These are phyloP conservation scores for Paracorniculantispora psalliotae DNA, from an alignment of 2,329 filamentous ascomycete genomes.

Conservation along the genomic window DNA sequence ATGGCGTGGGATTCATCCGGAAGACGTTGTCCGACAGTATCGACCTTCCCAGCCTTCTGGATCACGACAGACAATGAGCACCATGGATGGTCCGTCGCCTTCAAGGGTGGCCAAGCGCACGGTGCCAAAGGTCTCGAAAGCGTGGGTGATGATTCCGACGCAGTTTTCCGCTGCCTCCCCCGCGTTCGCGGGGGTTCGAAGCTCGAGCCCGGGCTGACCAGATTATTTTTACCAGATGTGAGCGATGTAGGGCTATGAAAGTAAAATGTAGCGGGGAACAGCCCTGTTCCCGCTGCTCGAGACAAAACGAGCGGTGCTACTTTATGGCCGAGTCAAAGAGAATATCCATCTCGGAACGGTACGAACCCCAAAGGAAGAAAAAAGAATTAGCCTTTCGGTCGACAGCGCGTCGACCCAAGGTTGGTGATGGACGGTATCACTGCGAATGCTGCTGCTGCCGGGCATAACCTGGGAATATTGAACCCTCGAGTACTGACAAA, in stretches of 20 bases:
- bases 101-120: conserved; percentile 9
- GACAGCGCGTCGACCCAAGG: too few relatives aligned
- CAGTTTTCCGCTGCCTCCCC: background rate
- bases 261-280: conserved; percentile 21
- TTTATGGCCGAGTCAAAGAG: conserved; percentile 19
- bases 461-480: background rate
- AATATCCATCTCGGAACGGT: conserved; percentile 21
- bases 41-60: conserved; percentile 1
- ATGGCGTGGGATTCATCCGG: conserved; percentile 7
- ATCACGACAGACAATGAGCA: background rate
- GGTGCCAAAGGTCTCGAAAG: conserved; percentile 14
- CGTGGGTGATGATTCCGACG: conserved; percentile 13
- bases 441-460: background rate
- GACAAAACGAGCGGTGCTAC: conserved; percentile 19
- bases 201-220: conserved; percentile 4
- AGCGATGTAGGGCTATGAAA: conserved; percentile 21
- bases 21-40: conserved; percentile 10
- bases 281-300: conserved; percentile 19
- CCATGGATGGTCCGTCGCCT: conserved; percentile 8
- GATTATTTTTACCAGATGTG: conserved; percentile 27
- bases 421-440: background rate
- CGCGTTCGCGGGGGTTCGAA: background rate
- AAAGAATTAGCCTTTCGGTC: background rate
- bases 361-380: background rate
- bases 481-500: background rate